Evolutionary conservation across 2,329 filamentous ascomycete species (phyloP).

Genomic region (Byssoonygena ceratinophila): DNA sequence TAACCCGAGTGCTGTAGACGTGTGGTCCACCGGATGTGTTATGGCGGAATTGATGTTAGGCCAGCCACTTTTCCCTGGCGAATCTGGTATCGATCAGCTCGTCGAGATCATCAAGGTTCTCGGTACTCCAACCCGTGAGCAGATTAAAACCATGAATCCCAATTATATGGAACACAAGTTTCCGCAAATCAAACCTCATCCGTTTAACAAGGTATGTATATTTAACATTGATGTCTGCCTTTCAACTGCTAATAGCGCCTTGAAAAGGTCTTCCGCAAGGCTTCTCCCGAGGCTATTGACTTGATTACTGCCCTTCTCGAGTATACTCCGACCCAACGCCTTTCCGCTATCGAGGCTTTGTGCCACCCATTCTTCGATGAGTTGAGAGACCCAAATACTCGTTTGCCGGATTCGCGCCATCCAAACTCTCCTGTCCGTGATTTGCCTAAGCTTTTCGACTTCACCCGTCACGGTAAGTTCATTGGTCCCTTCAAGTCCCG

Average conservation of each 20-base stretch:
- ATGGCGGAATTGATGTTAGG: conserved; percentile 99
- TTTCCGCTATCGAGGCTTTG: conserved; percentile 92
- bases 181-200: conserved; percentile 98
- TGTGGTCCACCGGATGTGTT: conserved; percentile 98
- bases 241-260: background rate
- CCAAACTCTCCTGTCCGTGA: conserved; percentile 69
- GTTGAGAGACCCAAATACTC: conserved; percentile 79
- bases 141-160: conserved; percentile 99
- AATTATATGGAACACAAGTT: conserved; percentile 99
- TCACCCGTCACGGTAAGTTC: conserved; percentile 75
- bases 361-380: conserved; percentile 98
- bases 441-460: conserved; percentile 81
- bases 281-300: conserved; percentile 83
- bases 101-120: conserved; percentile 99
- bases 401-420: conserved; percentile 88
- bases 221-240: background rate
- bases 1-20: conserved; percentile 55
- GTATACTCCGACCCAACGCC: conserved; percentile 92
- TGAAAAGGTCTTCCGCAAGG: conserved; percentile 79
- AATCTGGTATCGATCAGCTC: conserved; percentile 95
- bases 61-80: conserved; percentile 92
- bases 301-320: conserved; percentile 87
- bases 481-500: background rate
- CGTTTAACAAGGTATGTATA: conserved; percentile 73
- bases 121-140: conserved; percentile 89